These are phyloP conservation scores for Ascosphaera apis DNA, from an alignment of 2,329 filamentous ascomycete species.

Conservation along the genomic window DNA sequence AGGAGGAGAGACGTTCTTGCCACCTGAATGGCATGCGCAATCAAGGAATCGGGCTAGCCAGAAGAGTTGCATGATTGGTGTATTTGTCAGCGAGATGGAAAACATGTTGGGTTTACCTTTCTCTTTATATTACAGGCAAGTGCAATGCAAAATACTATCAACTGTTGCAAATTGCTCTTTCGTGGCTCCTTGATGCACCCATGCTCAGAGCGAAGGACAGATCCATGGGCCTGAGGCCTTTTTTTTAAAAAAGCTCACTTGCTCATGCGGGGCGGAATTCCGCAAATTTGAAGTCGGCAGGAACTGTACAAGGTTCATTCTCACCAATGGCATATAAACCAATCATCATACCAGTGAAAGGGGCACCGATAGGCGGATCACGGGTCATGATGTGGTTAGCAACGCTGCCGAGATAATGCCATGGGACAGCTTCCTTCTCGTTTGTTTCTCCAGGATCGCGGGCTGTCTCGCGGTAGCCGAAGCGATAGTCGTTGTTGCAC, in stretches of 20 bases:
- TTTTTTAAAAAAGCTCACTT: neutral
- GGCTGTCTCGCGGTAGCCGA: constrained; percentile 9
- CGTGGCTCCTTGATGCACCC: no score
- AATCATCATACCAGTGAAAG: constrained; percentile 25
- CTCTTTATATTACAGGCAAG: no score
- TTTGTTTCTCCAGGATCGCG: constrained; percentile 1
- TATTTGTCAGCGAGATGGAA: no score
- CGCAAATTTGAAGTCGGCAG: constrained; percentile 20
- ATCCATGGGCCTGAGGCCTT: no score
- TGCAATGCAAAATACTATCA: no score
- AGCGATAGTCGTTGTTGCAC: constrained; percentile 12
- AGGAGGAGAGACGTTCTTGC: no score
- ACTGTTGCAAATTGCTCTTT: no score
- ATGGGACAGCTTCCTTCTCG: constrained; percentile 4
- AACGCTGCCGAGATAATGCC: constrained; percentile 10
- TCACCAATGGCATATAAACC: constrained; percentile 24
- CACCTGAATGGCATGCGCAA: no score
- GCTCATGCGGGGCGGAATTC: constrained; percentile 4
- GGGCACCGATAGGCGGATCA: constrained; percentile 16
- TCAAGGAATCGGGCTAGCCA: no score
- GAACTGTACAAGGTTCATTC: constrained; percentile 16
- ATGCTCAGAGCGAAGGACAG: no score
- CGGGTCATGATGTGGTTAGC: constrained; percentile 14
- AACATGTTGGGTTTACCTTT: no score
- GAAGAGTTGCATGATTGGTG: no score